Base-by-base conservation (phyloP, 768 basidiomycete genomes). In the Tephrocybe sp. region DNA sequence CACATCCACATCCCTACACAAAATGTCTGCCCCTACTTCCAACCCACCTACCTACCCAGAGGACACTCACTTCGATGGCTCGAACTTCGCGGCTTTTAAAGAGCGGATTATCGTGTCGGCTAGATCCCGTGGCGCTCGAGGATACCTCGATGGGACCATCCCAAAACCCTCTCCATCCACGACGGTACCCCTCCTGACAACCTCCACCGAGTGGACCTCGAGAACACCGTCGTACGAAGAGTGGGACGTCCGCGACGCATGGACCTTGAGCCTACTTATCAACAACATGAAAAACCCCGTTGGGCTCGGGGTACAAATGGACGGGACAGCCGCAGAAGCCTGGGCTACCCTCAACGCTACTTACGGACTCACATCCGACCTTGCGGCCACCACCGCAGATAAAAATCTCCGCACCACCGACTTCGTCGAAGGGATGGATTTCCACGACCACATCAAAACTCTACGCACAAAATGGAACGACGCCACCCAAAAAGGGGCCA, bases 281-380 rank as follows among this genome's bases (percentile, higher is more conserved):
- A 47, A 57, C 18, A 65, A 65, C 46, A 53, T 53, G 23, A 59
- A 62, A 31, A 60, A 65, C 31, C 52, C 58, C 0, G 37, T 64
- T 7, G 62, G 62, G 4, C 34, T 61, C 1, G 64, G 61, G 0
- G 27, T 64, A 3, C 55, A 57, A 16, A 49, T 52, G 13, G 57
- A 57, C 23, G 58, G 61, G 3, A 58, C 51, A 0, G 60, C 61
- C 0, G 53, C 57, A 0, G 54, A 61, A 16, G 58, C 60, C 2
- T 61, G 57, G 59, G 45, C 44, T 13, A 54, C 58, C 1, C 52
- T 64, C 12, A 51, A 38, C 22, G 33, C 45, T 10, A 39, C 37
- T 16, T 59, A 61, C 38, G 42, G 52, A 5, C 50, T 47, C 2
- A 25, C 37, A 1, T 52, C 50, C 2, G 53, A 57, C 4, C 42